Base-by-base conservation (phyloP, 345 rosid species). In the Eucalyptus sp. region DNA sequence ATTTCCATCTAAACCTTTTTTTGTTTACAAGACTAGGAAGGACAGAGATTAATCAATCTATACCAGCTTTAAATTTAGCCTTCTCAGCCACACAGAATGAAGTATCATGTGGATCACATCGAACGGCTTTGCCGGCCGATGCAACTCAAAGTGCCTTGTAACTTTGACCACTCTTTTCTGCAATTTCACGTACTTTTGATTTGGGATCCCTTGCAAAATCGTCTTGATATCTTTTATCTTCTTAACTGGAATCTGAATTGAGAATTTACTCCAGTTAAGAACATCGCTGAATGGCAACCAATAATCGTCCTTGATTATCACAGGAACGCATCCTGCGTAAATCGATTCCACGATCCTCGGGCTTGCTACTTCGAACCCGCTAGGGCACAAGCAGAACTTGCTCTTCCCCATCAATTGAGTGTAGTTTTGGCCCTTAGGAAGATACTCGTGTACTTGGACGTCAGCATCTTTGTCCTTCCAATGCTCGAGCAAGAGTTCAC, bases 391-490 rank as follows among this genome's bases (percentile, higher is more conserved):
- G 90, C 96, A 96, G 92, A 91, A 95, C 93, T 90, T 95, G 91
- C 95, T 95, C 49, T 24, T 86, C 7, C 93, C 92, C 93, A 94
- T 91, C 51, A 94, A 41, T 48, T 90, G 87, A 54, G 87, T 85
- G 91, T 95, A 94, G 89, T 93, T 83, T 15, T 89, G 49, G 13
- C 33, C 86, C 64, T 93, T 66, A 15, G 91, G 89, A 3, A 93
- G 90, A 24, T 89, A 71, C 25, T 93, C 95, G 50, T 94, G 91
- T 4, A 97, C 96, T 7, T 88, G 94, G 14, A 97, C 87, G 62
- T 95, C 91, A 0, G 89, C 88, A 60, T 95, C 98, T 87, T 93
- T 95, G 60, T 87, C 95, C 89, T 94, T 96, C 99, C 98, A 97
- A 8, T 93, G 93, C 37, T 91, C 25, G 11, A 97, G 71, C 49